A percentile compares a stretch with the other conserved stretches of the same genome.
phyloP scores from a whole-genome alignment of 2,329 filamentous ascomycete genomes.

The Atkinsonella hypoxylon region DNA sequence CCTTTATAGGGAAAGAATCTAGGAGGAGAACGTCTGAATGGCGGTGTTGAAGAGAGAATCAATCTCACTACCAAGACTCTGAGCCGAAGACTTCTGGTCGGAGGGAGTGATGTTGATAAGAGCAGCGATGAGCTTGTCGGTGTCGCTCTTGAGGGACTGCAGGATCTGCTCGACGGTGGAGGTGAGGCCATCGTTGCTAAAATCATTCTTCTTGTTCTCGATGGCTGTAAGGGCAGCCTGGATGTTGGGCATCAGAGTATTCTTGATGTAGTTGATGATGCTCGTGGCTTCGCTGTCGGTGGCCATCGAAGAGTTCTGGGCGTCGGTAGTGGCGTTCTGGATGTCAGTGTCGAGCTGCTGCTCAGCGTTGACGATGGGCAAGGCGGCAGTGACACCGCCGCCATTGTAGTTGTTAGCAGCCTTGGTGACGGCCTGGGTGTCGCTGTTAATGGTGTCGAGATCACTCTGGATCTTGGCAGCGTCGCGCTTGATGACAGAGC shows the following conservation, averaged over 20 bases:
- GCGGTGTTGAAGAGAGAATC: neutral
- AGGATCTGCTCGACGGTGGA: neutral
- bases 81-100: neutral
- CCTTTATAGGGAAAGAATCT: neutral
- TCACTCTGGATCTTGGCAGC: neutral
- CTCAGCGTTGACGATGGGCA: neutral
- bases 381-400: neutral
- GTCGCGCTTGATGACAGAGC: slow-evolving; percentile 5
- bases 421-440: neutral
- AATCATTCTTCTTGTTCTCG: neutral
- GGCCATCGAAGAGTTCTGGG: neutral
- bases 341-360: neutral
- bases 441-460: neutral
- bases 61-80: neutral
- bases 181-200: neutral
- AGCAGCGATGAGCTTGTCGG: neutral
- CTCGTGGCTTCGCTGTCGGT: neutral
- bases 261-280: neutral
- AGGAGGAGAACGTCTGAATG: neutral
- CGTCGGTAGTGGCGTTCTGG: neutral
- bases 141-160: neutral
- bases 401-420: neutral
- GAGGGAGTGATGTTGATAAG: neutral
- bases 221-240: neutral
- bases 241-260: neutral